A percentile compares a stretch with the other conserved stretches of the same genome.
phyloP scores from a whole-genome alignment of 176 grass and related monocot species.

The Zizania latifolia region DNA sequence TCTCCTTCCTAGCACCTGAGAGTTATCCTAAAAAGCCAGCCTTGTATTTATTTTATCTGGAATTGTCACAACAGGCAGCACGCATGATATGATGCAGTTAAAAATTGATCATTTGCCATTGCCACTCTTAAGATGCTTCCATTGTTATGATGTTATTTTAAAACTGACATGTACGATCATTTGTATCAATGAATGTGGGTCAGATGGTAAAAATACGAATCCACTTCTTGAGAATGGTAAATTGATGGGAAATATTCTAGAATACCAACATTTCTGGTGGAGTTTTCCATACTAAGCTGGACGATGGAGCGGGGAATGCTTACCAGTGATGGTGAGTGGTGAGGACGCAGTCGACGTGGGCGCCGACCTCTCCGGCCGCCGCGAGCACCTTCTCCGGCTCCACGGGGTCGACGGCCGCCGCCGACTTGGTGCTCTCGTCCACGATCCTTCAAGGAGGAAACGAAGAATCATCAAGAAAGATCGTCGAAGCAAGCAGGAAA shows the following conservation, averaged over 20 bases:
- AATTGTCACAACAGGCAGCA: background rate
- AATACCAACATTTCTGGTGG: background rate
- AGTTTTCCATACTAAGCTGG: background rate
- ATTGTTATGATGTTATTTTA: no score
- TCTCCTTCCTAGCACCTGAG: background rate
- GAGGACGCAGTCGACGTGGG: constrained; percentile 52
- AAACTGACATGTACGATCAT: no score
- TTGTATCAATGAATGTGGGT: no score
- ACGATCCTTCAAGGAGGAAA: constrained; percentile 49
- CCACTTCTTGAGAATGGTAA: no score
- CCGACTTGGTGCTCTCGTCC: constrained; percentile 71
- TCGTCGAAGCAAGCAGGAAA: background rate
- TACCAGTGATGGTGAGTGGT: constrained; percentile 95
- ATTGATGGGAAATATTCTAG: background rate
- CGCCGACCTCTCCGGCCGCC: constrained; percentile 58
- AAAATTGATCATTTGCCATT: no score
- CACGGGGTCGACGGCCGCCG: constrained; percentile 75
- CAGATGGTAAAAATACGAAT: no score
- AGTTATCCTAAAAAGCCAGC: background rate
- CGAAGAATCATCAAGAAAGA: constrained; percentile 16
- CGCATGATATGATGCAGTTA: background rate
- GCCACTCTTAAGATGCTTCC: no score
- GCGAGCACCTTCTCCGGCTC: constrained; percentile 75
- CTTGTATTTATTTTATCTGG: background rate
- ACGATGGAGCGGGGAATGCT: background rate